Conservation (phyloP, 352 stramenopile species). For the Phytophthora fragariaefolia region DNA sequence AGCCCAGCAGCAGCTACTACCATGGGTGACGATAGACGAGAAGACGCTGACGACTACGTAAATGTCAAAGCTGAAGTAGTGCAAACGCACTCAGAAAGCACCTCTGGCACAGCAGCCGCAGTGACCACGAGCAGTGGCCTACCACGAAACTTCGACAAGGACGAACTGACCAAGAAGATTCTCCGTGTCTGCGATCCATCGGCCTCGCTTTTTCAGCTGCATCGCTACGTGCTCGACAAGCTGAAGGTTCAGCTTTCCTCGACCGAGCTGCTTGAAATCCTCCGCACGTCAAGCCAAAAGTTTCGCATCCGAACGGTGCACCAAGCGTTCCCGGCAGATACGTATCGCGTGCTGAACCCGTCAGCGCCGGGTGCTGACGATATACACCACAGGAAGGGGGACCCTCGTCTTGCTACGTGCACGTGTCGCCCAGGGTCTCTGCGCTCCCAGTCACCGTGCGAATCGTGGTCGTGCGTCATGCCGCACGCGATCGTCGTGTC, state of each 20-base stretch:
- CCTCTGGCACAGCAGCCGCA: neutral
- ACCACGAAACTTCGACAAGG: slow-evolving; percentile 35
- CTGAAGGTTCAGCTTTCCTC: slow-evolving; percentile 51
- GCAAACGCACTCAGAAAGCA: no score
- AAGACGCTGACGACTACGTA: no score
- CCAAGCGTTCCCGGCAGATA: slow-evolving; percentile 32
- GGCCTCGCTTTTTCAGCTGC: slow-evolving; percentile 64
- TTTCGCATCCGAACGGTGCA: slow-evolving; percentile 56
- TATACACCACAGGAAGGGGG: slow-evolving; percentile 36
- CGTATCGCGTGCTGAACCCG: slow-evolving; percentile 32
- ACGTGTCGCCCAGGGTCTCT: slow-evolving; percentile 36
- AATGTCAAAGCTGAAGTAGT: no score
- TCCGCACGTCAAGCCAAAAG: slow-evolving; percentile 40
- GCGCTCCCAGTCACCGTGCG: slow-evolving; percentile 45
- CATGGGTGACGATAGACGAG: no score
- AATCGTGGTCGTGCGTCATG: slow-evolving; percentile 62
- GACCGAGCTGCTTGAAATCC: slow-evolving; percentile 47
- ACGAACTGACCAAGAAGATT: slow-evolving; percentile 44
- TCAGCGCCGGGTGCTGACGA: slow-evolving; percentile 28
- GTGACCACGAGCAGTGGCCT: neutral
- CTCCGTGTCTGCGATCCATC: slow-evolving; percentile 52
- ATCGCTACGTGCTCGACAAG: slow-evolving; percentile 60
- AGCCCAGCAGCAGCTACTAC: no score
- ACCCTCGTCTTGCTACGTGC: slow-evolving; percentile 53
- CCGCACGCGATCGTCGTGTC: slow-evolving; percentile 62